phyloP scores from a whole-genome alignment of 257 asterid genomes.

The Asclepias syriaca region DNA sequence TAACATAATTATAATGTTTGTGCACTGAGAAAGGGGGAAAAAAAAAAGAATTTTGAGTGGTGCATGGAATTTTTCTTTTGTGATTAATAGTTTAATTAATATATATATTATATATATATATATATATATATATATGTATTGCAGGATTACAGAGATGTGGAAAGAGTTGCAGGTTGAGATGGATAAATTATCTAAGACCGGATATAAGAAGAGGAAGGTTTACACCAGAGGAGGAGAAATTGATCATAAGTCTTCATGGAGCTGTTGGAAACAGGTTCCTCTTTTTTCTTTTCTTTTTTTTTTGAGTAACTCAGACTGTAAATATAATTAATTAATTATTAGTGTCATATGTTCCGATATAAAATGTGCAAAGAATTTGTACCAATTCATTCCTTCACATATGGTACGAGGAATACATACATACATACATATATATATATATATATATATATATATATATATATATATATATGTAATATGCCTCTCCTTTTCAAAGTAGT shows the following conservation, averaged over 20 bases:
- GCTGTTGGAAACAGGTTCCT: conserved; percentile 94
- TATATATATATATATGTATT: background rate
- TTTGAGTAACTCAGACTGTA: conserved; percentile 1
- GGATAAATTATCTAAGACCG: conserved; percentile 95
- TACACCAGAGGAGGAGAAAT: conserved; percentile 76
- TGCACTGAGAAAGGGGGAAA: no score
- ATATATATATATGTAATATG: background rate
- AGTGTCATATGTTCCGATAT: background rate
- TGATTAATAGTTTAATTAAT: no score
- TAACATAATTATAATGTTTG: background rate
- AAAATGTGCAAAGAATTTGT: background rate
- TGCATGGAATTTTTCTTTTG: no score
- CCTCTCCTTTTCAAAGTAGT: conserved; percentile 19
- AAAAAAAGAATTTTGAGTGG: no score
- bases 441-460: conserved; percentile 2
- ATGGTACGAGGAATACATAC: background rate
- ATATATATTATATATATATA: no score
- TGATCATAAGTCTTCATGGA: conserved; percentile 83
- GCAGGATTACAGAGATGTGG: conserved; percentile 93
- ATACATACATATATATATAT: conserved; percentile 5
- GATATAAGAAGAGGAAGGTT: conserved; percentile 92
- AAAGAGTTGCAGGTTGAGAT: conserved; percentile 83
- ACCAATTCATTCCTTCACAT: background rate
- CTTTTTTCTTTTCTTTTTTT: background rate
- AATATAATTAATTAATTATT: background rate